Percentiles rank a stretch among this genome's conserved stretches.
These are phyloP conservation scores for Cyberlindnera samutprakarnensis DNA, from an alignment of 805 yeast genomes.

Conservation along the genomic window DNA sequence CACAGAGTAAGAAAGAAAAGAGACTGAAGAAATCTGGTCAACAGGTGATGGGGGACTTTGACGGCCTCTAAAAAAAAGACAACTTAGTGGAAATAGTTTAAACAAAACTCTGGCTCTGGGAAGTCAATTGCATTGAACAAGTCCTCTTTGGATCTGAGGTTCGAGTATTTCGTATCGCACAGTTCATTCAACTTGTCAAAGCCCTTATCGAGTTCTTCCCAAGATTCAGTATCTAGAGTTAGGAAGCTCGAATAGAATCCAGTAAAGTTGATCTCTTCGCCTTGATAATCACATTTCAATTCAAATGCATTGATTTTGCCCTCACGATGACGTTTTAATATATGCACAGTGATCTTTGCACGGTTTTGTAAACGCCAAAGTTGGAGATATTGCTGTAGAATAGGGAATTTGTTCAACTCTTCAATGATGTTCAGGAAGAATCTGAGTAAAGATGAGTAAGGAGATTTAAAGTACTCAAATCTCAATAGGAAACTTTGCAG, in stretches of 20 bases:
- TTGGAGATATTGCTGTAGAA: constrained; percentile 13
- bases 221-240: constrained; percentile 5
- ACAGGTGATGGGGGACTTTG: constrained; percentile 52
- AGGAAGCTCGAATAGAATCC: constrained; percentile 6
- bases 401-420: constrained; percentile 13
- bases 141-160: constrained; percentile 5
- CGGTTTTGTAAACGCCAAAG: constrained; percentile 14
- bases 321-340: constrained; percentile 9
- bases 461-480: constrained; percentile 2
- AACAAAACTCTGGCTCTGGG: constrained; percentile 14
- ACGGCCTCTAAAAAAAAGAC: constrained; percentile 32
- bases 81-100: constrained; percentile 7
- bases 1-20: constrained; percentile 56
- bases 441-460: constrained; percentile 7
- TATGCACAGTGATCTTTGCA: constrained; percentile 8
- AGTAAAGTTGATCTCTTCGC: constrained; percentile 9
- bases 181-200: constrained; percentile 10
- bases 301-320: constrained; percentile 10
- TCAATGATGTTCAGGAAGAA: constrained; percentile 13
- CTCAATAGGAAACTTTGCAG: constrained; percentile 8
- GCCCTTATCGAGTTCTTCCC: constrained; percentile 5
- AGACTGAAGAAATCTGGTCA: constrained; percentile 22
- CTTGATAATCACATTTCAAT: constrained; percentile 6
- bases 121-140: constrained; percentile 9
- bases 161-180: constrained; percentile 9